Evolutionary conservation across 192 early-diverging fungal genomes (phyloP).

Genomic region (Allomyces macrogynus): DNA sequence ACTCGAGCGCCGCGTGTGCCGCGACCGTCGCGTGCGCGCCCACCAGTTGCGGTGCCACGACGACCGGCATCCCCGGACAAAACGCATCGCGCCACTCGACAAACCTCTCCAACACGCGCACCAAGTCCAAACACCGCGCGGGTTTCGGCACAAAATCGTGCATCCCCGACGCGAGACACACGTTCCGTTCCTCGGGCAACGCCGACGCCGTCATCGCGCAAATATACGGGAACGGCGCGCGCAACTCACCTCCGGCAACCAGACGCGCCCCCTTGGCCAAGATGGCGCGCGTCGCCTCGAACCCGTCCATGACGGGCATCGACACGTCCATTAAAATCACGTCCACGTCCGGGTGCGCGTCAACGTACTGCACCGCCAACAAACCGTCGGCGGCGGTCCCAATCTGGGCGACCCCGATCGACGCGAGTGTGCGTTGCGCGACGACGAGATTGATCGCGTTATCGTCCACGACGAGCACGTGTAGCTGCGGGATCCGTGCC

Average conservation of each 20-base stretch:
- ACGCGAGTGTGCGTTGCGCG: constrained; percentile 44
- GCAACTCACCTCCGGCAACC: background rate
- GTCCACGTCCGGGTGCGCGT: background rate
- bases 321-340: background rate
- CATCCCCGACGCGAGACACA: background rate
- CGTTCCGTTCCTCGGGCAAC: background rate
- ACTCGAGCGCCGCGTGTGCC: too few relatives aligned
- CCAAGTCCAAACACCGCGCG: background rate
- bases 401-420: background rate
- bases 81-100: background rate
- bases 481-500: constrained; percentile 20
- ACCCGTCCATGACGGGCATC: background rate
- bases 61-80: too few relatives aligned
- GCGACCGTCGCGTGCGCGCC: too few relatives aligned
- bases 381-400: background rate
- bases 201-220: background rate
- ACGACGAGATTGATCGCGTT: constrained; percentile 75
- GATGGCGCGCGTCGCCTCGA: background rate
- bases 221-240: background rate
- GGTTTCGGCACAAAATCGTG: background rate
- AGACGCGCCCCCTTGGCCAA: background rate
- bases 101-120: background rate
- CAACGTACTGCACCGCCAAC: background rate
- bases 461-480: constrained; percentile 67
- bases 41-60: too few relatives aligned